Conservation (phyloP, 495 filamentous ascomycete genomes). For the Cudoniella acicularis region DNA sequence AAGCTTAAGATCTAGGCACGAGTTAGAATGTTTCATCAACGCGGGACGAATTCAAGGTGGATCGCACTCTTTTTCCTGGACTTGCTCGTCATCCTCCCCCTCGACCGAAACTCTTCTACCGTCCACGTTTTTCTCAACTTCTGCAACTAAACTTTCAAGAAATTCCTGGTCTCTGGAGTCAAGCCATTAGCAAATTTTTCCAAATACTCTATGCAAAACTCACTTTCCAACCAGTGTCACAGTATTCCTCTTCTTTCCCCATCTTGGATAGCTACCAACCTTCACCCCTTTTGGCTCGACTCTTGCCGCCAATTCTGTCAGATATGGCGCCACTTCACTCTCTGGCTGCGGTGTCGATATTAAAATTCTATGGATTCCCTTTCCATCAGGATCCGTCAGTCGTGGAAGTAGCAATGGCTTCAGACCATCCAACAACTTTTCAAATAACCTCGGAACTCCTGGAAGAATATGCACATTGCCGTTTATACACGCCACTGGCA, state of each 20-base stretch:
- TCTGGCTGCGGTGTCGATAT: slow-evolving; percentile 85
- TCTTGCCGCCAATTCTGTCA: slow-evolving; percentile 71
- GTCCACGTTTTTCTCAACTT: slow-evolving; percentile 44
- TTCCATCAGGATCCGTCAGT: slow-evolving; percentile 72
- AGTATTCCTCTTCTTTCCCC: slow-evolving; percentile 84
- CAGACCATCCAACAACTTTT: slow-evolving; percentile 69
- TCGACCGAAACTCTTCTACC: slow-evolving; percentile 41
- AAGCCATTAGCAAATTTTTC: slow-evolving; percentile 18
- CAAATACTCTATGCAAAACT: too few species aligned
- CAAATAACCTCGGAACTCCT: slow-evolving; percentile 82
- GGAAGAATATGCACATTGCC: slow-evolving; percentile 92
- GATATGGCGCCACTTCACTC: slow-evolving; percentile 75
- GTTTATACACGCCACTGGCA: slow-evolving; percentile 82
- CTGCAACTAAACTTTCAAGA: slow-evolving; percentile 46
- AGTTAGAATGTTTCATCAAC: slow-evolving; percentile 1
- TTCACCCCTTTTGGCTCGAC: slow-evolving; percentile 75
- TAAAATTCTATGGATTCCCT: slow-evolving; percentile 69
- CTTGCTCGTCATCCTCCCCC: slow-evolving; percentile 40
- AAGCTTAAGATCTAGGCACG: slow-evolving; percentile 7
- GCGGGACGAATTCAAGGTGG: not conserved
- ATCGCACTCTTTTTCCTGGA: slow-evolving; percentile 7
- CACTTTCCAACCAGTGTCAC: slow-evolving; percentile 81
- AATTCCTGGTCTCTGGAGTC: slow-evolving; percentile 39
- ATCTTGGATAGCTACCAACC: slow-evolving; percentile 94
- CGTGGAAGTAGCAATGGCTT: slow-evolving; percentile 65